These are phyloP conservation scores for Leishmania aethiopica DNA, from an alignment of 208 protist species.

Conservation along the genomic window DNA sequence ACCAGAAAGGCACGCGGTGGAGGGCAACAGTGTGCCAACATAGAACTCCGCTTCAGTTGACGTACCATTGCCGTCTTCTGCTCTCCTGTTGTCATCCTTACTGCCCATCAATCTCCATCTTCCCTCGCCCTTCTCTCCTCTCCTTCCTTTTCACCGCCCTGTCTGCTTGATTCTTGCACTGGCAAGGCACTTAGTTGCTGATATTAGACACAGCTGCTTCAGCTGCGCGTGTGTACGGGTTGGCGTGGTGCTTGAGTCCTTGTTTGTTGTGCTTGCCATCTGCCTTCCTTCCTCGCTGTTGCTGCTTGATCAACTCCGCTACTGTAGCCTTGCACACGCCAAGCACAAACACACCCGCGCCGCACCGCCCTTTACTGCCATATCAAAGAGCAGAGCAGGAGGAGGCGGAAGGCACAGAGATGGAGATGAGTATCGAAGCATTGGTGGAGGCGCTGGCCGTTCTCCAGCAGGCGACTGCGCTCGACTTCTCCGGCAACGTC, in stretches of 20 bases:
- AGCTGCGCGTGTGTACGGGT: neutral
- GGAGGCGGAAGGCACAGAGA: neutral
- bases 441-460: slow-evolving; percentile 71
- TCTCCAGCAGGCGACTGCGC: slow-evolving; percentile 73
- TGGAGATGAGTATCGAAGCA: slow-evolving; percentile 40
- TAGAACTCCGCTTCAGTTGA: neutral
- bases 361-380: neutral
- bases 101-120: neutral
- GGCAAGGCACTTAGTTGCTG: neutral
- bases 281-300: neutral
- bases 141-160: neutral
- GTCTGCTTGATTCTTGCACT: neutral
- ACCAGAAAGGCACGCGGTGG: neutral
- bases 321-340: neutral
- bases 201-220: neutral
- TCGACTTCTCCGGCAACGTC: slow-evolving; percentile 57
- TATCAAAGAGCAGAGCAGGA: neutral
- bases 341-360: neutral
- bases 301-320: neutral
- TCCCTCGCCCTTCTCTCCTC: neutral
- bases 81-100: neutral
- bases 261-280: neutral
- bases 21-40: neutral
- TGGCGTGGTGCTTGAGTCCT: neutral
- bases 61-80: neutral